Percentiles rank a stretch among this genome's conserved stretches.
Conservation (phyloP, 306 rosid genomes). For the Lotus japonicus region DNA sequence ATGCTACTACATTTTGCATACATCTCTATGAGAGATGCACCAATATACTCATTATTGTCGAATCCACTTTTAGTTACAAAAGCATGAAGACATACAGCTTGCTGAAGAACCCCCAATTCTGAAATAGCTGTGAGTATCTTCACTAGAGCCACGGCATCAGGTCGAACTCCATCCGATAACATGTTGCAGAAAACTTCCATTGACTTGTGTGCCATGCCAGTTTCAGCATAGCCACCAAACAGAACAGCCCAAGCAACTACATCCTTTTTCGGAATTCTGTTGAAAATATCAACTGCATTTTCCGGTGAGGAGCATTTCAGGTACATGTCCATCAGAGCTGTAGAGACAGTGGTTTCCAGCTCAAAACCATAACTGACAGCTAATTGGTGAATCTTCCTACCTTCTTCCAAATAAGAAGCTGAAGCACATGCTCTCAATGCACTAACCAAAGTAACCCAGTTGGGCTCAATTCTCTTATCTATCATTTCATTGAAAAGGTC, state of each 20-base stretch:
- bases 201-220: conserved; percentile 62
- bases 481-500: conserved; percentile 57
- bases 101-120: conserved; percentile 56
- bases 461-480: conserved; percentile 43
- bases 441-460: conserved; percentile 50
- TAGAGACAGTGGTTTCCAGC: conserved; percentile 48
- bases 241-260: conserved; percentile 73
- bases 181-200: conserved; percentile 43
- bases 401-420: conserved; percentile 47
- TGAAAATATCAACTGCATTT: conserved; percentile 45
- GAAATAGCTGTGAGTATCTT: conserved; percentile 67
- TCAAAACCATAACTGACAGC: conserved; percentile 42
- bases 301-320: conserved; percentile 65
- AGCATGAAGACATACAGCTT: conserved; percentile 61
- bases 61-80: conserved; percentile 40
- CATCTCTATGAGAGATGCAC: conserved; percentile 66
- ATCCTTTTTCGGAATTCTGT: conserved; percentile 64
- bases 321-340: conserved; percentile 65
- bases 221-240: conserved; percentile 56
- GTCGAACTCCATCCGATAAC: conserved; percentile 41
- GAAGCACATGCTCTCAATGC: conserved; percentile 63
- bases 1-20: conserved; percentile 73
- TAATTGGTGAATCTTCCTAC: conserved; percentile 56
- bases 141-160: conserved; percentile 70
- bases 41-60: conserved; percentile 37